Evolutionary conservation across 2,329 filamentous ascomycete species (phyloP).

Genomic region (Teratosphaeria zuluensis): DNA sequence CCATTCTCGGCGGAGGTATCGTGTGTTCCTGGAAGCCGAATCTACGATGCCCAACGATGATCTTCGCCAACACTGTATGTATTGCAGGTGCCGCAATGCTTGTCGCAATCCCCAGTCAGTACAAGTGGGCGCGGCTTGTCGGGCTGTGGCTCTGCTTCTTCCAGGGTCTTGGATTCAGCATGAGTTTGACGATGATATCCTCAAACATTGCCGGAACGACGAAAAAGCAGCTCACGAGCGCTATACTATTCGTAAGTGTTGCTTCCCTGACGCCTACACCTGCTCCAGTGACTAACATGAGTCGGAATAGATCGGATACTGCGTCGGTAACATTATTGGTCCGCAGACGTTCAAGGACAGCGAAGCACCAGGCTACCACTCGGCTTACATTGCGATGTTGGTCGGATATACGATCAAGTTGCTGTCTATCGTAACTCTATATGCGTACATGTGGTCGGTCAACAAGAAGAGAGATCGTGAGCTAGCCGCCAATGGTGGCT

Average conservation of each 20-base stretch:
- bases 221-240: constrained; percentile 45
- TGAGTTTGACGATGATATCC: constrained; percentile 44
- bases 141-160: constrained; percentile 50
- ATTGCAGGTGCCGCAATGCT: constrained; percentile 45
- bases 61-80: constrained; percentile 45
- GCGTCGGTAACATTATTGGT: constrained; percentile 39
- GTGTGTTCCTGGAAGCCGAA: constrained; percentile 46
- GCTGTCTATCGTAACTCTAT: constrained; percentile 40
- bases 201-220: constrained; percentile 47
- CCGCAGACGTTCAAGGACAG: constrained; percentile 43
- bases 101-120: constrained; percentile 40
- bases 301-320: constrained; percentile 35
- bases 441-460: constrained; percentile 45
- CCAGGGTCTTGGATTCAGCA: constrained; percentile 44
- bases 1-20: constrained; percentile 41
- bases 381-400: constrained; percentile 46
- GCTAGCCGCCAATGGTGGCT: constrained; percentile 24
- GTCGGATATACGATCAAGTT: constrained; percentile 48
- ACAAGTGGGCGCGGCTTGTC: constrained; percentile 50
- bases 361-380: constrained; percentile 42
- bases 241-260: constrained; percentile 33
- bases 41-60: constrained; percentile 46
- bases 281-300: too few species aligned
- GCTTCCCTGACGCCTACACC: too few species aligned
- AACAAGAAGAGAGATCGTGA: constrained; percentile 47